Evolutionary conservation across 2,329 filamentous ascomycete species (phyloP).

Genomic region (Monilinia polystroma): DNA sequence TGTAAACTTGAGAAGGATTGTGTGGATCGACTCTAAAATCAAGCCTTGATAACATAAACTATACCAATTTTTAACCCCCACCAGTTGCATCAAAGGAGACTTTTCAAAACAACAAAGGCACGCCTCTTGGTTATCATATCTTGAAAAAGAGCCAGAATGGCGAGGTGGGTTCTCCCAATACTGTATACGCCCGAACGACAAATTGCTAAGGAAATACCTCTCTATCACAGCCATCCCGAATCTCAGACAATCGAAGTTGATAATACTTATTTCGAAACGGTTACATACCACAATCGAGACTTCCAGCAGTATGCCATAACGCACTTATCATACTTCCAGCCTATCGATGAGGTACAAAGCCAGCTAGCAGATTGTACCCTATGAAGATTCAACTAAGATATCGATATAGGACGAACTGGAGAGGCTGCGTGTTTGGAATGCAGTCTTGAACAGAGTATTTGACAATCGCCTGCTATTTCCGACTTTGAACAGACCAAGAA

Average conservation of each 20-base stretch:
- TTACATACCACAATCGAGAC: conserved; percentile 60
- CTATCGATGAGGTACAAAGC: conserved; percentile 64
- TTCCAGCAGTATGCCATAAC: conserved; percentile 68
- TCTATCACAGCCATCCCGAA: conserved; percentile 21
- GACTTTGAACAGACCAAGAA: conserved; percentile 55
- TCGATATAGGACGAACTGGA: conserved; percentile 62
- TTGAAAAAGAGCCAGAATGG: background rate
- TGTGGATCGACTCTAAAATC: background rate
- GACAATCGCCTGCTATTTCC: conserved; percentile 68
- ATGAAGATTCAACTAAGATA: conserved; percentile 1
- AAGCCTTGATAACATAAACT: conserved; percentile 3
- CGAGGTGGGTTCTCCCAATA: conserved; percentile 4
- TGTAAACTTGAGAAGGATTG: background rate
- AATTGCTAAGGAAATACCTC: conserved; percentile 4
- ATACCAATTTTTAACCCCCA: background rate
- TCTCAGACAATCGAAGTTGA: conserved; percentile 48
- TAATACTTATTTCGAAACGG: conserved; percentile 56
- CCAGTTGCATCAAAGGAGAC: background rate
- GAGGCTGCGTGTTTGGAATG: conserved; percentile 62
- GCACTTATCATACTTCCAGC: conserved; percentile 64
- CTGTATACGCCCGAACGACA: background rate
- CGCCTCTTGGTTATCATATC: background rate
- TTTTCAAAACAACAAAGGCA: background rate
- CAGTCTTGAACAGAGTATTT: conserved; percentile 62
- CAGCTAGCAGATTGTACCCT: conserved; percentile 1